Conservation (phyloP, 164 flowering plant species). For the Brasenia schreberi region DNA sequence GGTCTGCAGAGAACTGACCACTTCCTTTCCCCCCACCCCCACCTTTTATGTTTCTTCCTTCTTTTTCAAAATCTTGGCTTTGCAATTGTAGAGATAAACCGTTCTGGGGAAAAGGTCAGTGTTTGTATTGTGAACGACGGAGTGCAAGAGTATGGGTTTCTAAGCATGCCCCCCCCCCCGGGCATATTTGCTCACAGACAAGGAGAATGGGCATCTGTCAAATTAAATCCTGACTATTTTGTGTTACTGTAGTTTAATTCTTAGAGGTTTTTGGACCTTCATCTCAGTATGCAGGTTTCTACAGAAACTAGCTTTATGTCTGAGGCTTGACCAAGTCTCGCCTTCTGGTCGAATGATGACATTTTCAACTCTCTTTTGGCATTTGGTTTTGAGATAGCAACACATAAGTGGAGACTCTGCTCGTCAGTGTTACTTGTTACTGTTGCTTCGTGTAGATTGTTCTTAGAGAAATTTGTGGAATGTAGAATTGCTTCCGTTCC, state of each 20-base stretch:
- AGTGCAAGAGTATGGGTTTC: not conserved
- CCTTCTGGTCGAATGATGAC: too few relatives aligned
- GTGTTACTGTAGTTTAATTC: not conserved
- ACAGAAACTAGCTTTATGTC: too few relatives aligned
- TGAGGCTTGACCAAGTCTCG: too few relatives aligned
- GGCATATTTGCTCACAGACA: not conserved
- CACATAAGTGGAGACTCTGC: too few relatives aligned
- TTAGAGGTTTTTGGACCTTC: too few relatives aligned
- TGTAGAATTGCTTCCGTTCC: too few relatives aligned
- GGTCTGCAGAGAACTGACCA: conserved; percentile 20
- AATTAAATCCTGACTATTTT: not conserved
- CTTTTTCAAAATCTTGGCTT: not conserved
- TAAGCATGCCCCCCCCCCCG: not conserved
- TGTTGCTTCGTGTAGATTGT: too few relatives aligned
- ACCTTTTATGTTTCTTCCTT: not conserved
- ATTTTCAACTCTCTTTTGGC: too few relatives aligned
- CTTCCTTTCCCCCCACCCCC: not conserved
- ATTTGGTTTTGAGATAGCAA: too few relatives aligned
- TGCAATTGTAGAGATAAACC: not conserved
- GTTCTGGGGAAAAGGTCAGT: not conserved
- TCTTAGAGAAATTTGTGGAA: too few relatives aligned
- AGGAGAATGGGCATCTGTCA: not conserved
- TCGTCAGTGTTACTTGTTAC: too few relatives aligned
- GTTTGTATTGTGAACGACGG: not conserved
- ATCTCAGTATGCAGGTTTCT: too few relatives aligned